Conservation (phyloP, 176 grass and related monocot species). For the Oryza coarctata region DNA sequence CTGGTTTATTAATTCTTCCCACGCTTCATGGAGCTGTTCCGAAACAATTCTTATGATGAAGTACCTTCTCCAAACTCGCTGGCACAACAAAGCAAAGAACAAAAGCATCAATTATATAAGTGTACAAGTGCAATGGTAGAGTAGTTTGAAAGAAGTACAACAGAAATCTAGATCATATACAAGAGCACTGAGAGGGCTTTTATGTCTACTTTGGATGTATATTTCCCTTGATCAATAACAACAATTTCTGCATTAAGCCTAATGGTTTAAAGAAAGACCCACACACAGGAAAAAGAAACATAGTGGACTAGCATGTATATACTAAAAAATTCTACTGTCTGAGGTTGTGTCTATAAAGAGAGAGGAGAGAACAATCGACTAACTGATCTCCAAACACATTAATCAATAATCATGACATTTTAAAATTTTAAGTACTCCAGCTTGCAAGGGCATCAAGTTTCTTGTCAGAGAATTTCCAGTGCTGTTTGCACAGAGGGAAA, state of each 20-base stretch:
- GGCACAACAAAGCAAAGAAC: conserved; percentile 20
- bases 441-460: not conserved
- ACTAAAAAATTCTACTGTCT: not conserved
- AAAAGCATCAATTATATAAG: not conserved
- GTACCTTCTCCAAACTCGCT: conserved; percentile 86
- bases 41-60: conserved; percentile 53
- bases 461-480: not conserved
- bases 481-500: not conserved
- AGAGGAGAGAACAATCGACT: conserved; percentile 10
- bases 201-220: not conserved
- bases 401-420: not conserved
- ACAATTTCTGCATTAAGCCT: not conserved
- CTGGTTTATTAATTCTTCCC: conserved; percentile 57
- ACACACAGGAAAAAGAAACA: not conserved
- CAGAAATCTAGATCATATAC: not conserved
- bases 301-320: not conserved
- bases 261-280: not conserved
- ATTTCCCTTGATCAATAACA: not conserved
- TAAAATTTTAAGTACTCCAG: not conserved
- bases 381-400: conserved; percentile 6
- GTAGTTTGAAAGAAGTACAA: conserved; percentile 18
- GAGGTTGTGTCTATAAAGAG: not conserved
- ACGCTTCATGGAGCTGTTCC: conserved; percentile 66
- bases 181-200: not conserved
- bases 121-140: not conserved